A percentile compares a stretch with the other conserved stretches of the same genome.
phyloP scores from a whole-genome alignment of 164 flowering plant genomes.

The Magnolia sinica region DNA sequence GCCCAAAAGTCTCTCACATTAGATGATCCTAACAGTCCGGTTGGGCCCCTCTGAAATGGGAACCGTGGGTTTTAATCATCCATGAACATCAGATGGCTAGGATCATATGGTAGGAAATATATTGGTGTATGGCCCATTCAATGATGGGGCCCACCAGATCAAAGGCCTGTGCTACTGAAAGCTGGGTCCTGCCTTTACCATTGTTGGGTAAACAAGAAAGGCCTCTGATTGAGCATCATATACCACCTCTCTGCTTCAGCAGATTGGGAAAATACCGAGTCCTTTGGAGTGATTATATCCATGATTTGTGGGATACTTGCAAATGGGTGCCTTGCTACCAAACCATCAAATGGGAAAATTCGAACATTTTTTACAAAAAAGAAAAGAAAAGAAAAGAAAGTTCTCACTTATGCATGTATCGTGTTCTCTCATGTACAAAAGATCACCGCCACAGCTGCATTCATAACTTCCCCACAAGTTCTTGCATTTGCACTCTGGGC shows the following conservation, averaged over 20 bases:
- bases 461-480: conserved; percentile 95
- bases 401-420: conserved; percentile 88
- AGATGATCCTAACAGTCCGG: not conserved
- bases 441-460: conserved; percentile 70
- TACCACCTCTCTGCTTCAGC: too few relatives aligned
- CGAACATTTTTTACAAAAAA: too few relatives aligned
- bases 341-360: too few relatives aligned
- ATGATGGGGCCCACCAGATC: not conserved
- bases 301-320: too few relatives aligned
- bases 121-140: not conserved
- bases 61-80: not conserved
- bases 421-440: conserved; percentile 77
- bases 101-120: not conserved
- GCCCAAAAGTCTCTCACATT: not conserved
- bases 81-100: not conserved
- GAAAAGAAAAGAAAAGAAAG: not conserved
- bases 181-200: too few relatives aligned
- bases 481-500: conserved; percentile 88
- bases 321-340: too few relatives aligned
- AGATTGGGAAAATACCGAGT: too few relatives aligned
- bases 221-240: too few relatives aligned
- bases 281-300: too few relatives aligned
- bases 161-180: too few relatives aligned
- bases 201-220: too few relatives aligned
- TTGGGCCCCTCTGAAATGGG: not conserved